Evolutionary conservation across 306 rosid species (phyloP), one percentile per base, ranked within the genome.

Genomic region (Ceratonia siliqua): DNA sequence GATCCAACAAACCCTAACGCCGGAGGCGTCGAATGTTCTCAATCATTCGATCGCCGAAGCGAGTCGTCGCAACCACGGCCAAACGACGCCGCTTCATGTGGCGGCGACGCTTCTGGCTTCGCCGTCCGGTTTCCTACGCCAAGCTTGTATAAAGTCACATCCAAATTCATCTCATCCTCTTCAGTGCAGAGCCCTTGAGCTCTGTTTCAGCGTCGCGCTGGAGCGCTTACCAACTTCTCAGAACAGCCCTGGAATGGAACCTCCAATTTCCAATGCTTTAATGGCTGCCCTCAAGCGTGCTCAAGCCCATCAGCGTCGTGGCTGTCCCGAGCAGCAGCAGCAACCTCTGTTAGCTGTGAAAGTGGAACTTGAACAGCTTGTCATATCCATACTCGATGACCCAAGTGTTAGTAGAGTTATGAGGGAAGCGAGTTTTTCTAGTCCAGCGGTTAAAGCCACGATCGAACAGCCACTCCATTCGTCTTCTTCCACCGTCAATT

Each of bases 291-390:
- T 87, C 3, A 89, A 85, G 83, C 83, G 95, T 3, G 95, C 95
- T 2, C 95, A 89, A 58, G 90, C 95, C 5, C 95, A 87, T 63
- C 95, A 89, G 68, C 88, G 92, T 53, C 84, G 94, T 0, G 90
- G 94, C 32, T 89, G 87, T 71, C 91, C 91, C 0, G 96, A 91
- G 80, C 91, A 88, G 66, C 96, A 88, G 82, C 96, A 91, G 57
- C 92, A 87, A 75, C 92, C 94, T 9, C 87, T 91, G n/a, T 42
- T 91, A 1, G 94, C 96, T 1, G 88, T 91, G 11, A 91, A 91
- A 36, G 91, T 91, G 13, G 92, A 91, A 81, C 85, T 88, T 13
- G 93, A 91, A 41, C 96, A 91, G 82, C 86, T 91, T 65, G 85
- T 91, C 39, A 80, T 91, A 1, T 91, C 96, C 21, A 87, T 88